These are phyloP conservation scores for Tolypocladium capitatum DNA, from an alignment of 2,329 filamentous ascomycete genomes.

Conservation along the genomic window DNA sequence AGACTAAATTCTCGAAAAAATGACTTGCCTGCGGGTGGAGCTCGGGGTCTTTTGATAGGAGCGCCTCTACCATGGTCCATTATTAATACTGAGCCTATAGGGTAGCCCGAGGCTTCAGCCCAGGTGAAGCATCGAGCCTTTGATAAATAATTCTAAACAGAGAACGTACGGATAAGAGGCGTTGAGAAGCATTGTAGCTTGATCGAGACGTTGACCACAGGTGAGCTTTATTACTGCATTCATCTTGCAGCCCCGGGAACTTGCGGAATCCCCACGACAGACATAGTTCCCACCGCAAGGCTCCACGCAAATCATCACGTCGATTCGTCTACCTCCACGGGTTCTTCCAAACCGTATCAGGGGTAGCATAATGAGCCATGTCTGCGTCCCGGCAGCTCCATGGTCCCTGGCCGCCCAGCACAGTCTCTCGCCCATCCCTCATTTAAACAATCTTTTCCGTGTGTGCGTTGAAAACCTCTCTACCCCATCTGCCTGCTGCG, in stretches of 20 bases:
- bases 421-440: slow-evolving; percentile 7
- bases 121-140: neutral
- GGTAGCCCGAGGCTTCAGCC: too few relatives aligned
- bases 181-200: neutral
- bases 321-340: neutral
- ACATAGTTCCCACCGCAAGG: neutral
- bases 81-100: too few relatives aligned
- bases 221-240: neutral
- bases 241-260: too few relatives aligned
- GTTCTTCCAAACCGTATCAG: neutral
- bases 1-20: neutral
- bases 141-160: neutral
- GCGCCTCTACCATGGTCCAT: too few relatives aligned
- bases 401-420: neutral
- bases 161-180: neutral
- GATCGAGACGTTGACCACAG: neutral
- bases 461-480: slow-evolving; percentile 45
- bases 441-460: slow-evolving; percentile 40
- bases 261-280: neutral
- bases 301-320: neutral
- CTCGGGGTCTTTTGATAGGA: neutral
- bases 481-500: slow-evolving; percentile 44
- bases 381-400: neutral
- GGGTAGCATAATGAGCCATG: slow-evolving; percentile 1
- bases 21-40: slow-evolving; percentile 1